Evolutionary conservation across 176 grass and related monocot species (phyloP), one percentile per base, ranked within the genome.

Genomic region (Tillandsia fasciculata): DNA sequence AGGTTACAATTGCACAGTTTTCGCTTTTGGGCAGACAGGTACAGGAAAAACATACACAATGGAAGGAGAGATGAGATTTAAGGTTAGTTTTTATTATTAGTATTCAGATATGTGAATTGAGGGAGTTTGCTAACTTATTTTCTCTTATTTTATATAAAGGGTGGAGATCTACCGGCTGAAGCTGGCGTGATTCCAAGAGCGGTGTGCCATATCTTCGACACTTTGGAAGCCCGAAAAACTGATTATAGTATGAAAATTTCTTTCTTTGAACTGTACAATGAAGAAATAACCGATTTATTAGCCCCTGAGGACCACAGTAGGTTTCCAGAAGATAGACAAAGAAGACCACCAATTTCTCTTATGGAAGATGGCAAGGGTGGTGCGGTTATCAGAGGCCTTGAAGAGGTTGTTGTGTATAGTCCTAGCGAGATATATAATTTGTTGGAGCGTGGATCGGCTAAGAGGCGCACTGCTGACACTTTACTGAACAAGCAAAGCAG

Each of bases 101-200:
- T 66, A 66, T 15, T 71, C 13, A 26, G 27, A 20, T 56, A 65
- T 53, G 13, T 71, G 5, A 51, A 54, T 48, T 47, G 29, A 67
- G 48, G 17, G 27, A 14, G 53, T 48, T 26, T 49, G 18, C n/a
- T 58, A 1, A 65, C 70, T 63, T 67, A 71, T n/a, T 4, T 52
- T 26, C 67, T 49, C 22, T 18, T 26, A 17, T 71, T 68, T 77
- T 53, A 17, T 71, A 14, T 68, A 22, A 71, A 91, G 91, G 77
- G 52, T 9, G 66, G 49, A 63, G 74, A 96, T 59, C 54, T 96
- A 14, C 57, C 82, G 49, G 71, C 78, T 58, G 77, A 74, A 72
- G 91, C 91, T 59, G 91, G 91, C 76, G 82, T 96, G 53, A 96
- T 96, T 61, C 91, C 91, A 77, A 91, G 91, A 85, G 84, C 85